A percentile compares a stretch with the other conserved stretches of the same genome.
Conservation (phyloP, 1,284 basidiomycete genomes). For the Pseudozyma thailandica region DNA sequence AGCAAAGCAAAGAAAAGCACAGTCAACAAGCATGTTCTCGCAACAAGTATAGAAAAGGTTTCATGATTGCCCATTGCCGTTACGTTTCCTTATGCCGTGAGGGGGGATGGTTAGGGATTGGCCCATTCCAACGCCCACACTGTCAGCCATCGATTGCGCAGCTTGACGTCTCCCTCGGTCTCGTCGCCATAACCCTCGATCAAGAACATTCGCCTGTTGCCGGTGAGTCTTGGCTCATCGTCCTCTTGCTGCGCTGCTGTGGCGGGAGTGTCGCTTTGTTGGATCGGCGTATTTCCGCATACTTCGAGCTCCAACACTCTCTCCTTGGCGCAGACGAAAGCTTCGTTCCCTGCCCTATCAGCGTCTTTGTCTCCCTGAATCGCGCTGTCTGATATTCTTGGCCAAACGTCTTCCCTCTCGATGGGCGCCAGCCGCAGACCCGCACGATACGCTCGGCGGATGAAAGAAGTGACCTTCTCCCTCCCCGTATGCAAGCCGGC, state of each 20-base stretch:
- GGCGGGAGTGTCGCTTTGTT: not conserved
- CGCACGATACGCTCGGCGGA: slow-evolving; percentile 41
- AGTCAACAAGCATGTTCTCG: slow-evolving; percentile 28
- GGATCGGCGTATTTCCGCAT: slow-evolving; percentile 46
- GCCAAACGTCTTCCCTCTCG: slow-evolving; percentile 23
- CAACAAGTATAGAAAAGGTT: not conserved
- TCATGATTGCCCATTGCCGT: slow-evolving; percentile 15
- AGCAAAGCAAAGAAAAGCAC: slow-evolving; percentile 16
- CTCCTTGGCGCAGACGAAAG: slow-evolving; percentile 20
- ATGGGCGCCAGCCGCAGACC: slow-evolving; percentile 50
- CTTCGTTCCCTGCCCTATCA: slow-evolving; percentile 22
- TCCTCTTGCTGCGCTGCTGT: slow-evolving; percentile 3
- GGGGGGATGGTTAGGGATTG: not conserved
- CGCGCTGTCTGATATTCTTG: not conserved
- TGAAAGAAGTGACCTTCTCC: slow-evolving; percentile 56
- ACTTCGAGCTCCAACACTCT: slow-evolving; percentile 55
- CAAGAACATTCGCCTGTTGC: slow-evolving; percentile 27
- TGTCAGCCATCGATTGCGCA: slow-evolving; percentile 50
- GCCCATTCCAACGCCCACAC: slow-evolving; percentile 48
- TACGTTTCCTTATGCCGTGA: not conserved
- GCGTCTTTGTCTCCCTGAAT: slow-evolving; percentile 11
- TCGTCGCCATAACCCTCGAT: slow-evolving; percentile 41
- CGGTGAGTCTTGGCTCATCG: slow-evolving; percentile 39
- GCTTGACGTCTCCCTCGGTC: slow-evolving; percentile 40
- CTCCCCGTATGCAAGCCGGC: slow-evolving; percentile 65